Base-by-base conservation (phyloP, 2,329 filamentous ascomycete genomes). In the Cladosporium sp. region DNA sequence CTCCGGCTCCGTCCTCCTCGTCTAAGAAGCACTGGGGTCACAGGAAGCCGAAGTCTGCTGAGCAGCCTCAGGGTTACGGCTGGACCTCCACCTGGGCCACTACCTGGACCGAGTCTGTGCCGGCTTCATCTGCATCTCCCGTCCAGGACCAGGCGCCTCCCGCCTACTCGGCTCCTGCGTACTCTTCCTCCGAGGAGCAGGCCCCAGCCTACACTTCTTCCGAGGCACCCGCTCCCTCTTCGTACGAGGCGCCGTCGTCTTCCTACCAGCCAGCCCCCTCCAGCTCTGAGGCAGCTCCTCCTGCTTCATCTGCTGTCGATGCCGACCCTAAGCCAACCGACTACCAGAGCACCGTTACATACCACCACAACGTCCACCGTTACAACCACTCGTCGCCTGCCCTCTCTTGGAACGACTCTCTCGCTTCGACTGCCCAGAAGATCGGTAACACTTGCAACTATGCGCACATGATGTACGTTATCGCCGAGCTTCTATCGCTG, bases 351-450 rank as follows among this genome's bases (percentile, higher is more conserved):
- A 70, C 75, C 14, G 80, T 81, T 51, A 67, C 93, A 51, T 79
- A 86, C 67, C 84, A 90, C 72, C 94, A 97, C 86, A 97, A 97
- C 78, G 69, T 88, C 55, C 90, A 94, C 77, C 92, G 94, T 63
- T 73, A 80, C 70, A 95, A 94, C 79, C 91, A 97, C 82, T 88
- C 87, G 17, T 85, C 85, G 37, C 70, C 75, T 20, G 81, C 77
- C 45, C 70, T 97, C 47, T 71, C 69, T 52, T 97, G 90, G 88
- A 82, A 87, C 67, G 70, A 77, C 8, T 76, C 76, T 43, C 83
- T 91, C 57, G 88, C 85, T 57, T 70, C 72, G 58, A 89, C 82
- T 61, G 92, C 92, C 42, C 64, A 77, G 51, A 76, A 76, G 58
- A 84, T 87, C 55, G 91, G 90, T 60, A 69, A 81, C 30, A 80